A percentile compares a stretch with the other conserved stretches of the same genome.
phyloP scores from a whole-genome alignment of 2,329 filamentous ascomycete species.

The Emergomyces orientalis region DNA sequence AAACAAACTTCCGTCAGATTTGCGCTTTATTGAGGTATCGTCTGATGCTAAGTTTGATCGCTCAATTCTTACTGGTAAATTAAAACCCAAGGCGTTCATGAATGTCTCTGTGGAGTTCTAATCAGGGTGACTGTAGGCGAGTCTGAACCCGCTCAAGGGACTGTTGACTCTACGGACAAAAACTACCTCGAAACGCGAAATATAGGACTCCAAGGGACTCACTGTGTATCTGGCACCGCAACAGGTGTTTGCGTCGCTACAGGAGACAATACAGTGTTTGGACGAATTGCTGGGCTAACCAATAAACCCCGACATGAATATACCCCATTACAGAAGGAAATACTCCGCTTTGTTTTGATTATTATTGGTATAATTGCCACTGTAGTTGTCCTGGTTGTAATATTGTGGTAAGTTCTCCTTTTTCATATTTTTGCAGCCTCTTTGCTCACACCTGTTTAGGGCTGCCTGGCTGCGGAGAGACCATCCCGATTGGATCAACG shows the following conservation, averaged over 20 bases:
- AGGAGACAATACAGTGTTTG: slow-evolving; percentile 65
- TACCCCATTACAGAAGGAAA: slow-evolving; percentile 62
- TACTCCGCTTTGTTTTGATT: slow-evolving; percentile 61
- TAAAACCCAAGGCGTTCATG: not conserved
- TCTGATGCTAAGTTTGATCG: slow-evolving; percentile 64
- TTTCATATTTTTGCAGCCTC: not conserved
- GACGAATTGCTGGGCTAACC: slow-evolving; percentile 63
- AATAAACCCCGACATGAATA: slow-evolving; percentile 58
- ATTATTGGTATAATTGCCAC: slow-evolving; percentile 58
- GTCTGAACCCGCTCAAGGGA: slow-evolving; percentile 54
- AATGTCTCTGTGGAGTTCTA: not conserved
- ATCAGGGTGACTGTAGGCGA: slow-evolving; percentile 42
- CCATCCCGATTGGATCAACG: slow-evolving; percentile 62
- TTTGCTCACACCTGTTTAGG: slow-evolving; percentile 36
- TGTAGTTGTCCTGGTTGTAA: slow-evolving; percentile 45
- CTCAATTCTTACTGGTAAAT: slow-evolving; percentile 57
- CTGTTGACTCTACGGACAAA: slow-evolving; percentile 56
- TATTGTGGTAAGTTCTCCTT: slow-evolving; percentile 50
- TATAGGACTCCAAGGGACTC: slow-evolving; percentile 70
- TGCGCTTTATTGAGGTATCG: slow-evolving; percentile 60
- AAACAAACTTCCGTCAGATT: slow-evolving; percentile 64
- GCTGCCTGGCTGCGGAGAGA: slow-evolving; percentile 58
- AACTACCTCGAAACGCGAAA: slow-evolving; percentile 70
- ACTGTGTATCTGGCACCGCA: slow-evolving; percentile 61
- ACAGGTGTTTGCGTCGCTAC: slow-evolving; percentile 61